A percentile compares a stretch with the other conserved stretches of the same genome.
Conservation (phyloP, 2,329 filamentous ascomycete species). For the Xylaria sp. region DNA sequence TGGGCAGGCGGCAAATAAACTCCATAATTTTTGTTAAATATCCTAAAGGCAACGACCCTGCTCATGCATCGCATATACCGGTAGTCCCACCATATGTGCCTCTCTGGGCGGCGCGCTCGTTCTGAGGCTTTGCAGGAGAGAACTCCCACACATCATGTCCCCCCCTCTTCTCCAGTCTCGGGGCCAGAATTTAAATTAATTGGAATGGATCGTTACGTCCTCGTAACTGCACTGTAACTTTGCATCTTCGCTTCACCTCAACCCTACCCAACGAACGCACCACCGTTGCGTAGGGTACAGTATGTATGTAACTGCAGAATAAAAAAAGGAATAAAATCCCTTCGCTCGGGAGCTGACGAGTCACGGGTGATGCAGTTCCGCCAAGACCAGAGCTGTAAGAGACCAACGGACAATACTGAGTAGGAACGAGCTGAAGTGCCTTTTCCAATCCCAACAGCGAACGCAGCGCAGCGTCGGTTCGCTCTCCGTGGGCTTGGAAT, state of each 20-base stretch:
- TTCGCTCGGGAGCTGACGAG: conserved; percentile 42
- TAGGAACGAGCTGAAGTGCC: conserved; percentile 26
- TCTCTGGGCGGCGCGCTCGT: conserved; percentile 14
- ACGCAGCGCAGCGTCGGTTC: conserved; percentile 20
- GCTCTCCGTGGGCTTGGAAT: conserved; percentile 31
- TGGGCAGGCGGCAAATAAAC: conserved; percentile 36
- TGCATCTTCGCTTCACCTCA: conserved; percentile 28
- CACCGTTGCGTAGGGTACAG: background rate
- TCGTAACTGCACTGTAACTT: conserved; percentile 35
- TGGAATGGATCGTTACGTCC: conserved; percentile 48
- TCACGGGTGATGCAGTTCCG: conserved; percentile 39
- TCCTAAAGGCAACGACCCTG: conserved; percentile 48
- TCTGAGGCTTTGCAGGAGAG: conserved; percentile 33
- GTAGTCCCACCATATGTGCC: conserved; percentile 29
- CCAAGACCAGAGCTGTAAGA: conserved; percentile 31
- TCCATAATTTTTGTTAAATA: conserved; percentile 45
- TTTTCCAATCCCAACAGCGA: conserved; percentile 7
- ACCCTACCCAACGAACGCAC: conserved; percentile 17
- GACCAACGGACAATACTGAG: conserved; percentile 9
- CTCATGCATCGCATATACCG: conserved; percentile 39
- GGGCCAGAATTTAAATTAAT: conserved; percentile 45
- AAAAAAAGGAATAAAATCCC: background rate
- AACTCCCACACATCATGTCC: conserved; percentile 14
- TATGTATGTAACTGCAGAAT: conserved; percentile 24
- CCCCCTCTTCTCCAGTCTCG: conserved; percentile 28